Base-by-base conservation (phyloP, 768 basidiomycete species). In the Tulasnella sp. region DNA sequence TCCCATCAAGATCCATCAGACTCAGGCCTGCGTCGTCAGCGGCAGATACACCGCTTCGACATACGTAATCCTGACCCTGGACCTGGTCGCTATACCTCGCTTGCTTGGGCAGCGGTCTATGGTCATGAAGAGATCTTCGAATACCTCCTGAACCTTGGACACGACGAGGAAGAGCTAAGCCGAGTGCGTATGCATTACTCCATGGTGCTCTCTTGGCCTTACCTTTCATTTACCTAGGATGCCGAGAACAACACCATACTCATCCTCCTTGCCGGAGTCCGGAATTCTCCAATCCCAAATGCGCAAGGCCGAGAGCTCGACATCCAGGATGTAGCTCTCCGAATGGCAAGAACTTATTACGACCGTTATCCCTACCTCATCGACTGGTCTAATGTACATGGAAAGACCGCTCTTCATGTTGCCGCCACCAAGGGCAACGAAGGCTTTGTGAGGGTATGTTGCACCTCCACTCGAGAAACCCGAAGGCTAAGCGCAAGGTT, bases 121-220 rank as follows among this genome's bases (percentile, higher is more conserved):
- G 94, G 93, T 0, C 90, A 93, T 78, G 91, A 96, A 81, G 96
- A 97, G 81, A 95, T 93, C 1, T 98, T 97, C 79, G 95, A 97
- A 81, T 97, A 91, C 83, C 85, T 98, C 74, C 85, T 97, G 72
- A 88, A 86, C 78, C 89, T 88, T 29, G 94, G 94, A 39, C 96
- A 97, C 82, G 96, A 98, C 82, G 96, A 98, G 81, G 91, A 93
- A 76, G 96, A 98, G 83, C 85, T 95, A 77, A 96, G 92, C 84
- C 89, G 89, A 87, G 96, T 96, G 81, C 80, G 91, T 85, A 67
- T 77, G 45, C 67, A 77, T 49, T 72, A 73, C 67, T 67, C 76
- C 42, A 72, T 72, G 75, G 71, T 34, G 11, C 69, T 72, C 70
- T 76, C 58, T 71, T 29, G 14, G 38, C 25, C 67, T n/a, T 38